Evolutionary conservation across 2,329 filamentous ascomycete genomes (phyloP), one percentile per base, ranked within the genome.

Genomic region (Monosporascus sp.): DNA sequence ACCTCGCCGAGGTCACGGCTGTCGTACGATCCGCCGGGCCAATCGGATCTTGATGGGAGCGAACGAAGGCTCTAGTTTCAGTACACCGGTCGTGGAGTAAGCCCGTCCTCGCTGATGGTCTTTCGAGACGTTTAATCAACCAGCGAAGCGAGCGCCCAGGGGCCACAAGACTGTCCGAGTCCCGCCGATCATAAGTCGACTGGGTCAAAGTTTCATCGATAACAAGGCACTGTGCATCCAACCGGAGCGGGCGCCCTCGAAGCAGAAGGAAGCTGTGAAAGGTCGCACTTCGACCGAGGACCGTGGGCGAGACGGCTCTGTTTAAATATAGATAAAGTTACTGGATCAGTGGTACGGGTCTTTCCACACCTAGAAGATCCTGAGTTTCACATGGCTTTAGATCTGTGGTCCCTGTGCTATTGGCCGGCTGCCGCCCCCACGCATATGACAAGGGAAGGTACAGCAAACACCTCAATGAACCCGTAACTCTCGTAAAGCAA

Each of bases 31-130:
- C 52, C 22, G 9, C n/a, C 37, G 48, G 52, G 47, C 62, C 62
- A 65, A 65, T 65, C 55, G 54, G 58, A 49, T 60, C 52, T 41
- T 52, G 20, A 41, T 54, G 37, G 49, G 52, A 58, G 56, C 59
- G 58, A 60, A 55, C 47, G 24, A 43, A 55, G 50, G 48, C 41
- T 46, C 48, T 52, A 51, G 48, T 51, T 56, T 55, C 53, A 46
- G 43, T 46, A 19, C 17, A 19, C 31, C 14, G 17, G 43, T 19
- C 24, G 26, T 46, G 43, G 24, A 31, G n/a, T 16, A 19, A 16
- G 26, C 22, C 11, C 24, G 31, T 46, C 22, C 26, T 46, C 43
- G 26, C 43, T 46, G n/a, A 19, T 6, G 22, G 43, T 5, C n/a
- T 46, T 1, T 46, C n/a, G 20, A 7, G 41, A 26, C 2, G 14